phyloP scores from a whole-genome alignment of 176 grass and related monocot genomes.

The Panicum miliaceum region DNA sequence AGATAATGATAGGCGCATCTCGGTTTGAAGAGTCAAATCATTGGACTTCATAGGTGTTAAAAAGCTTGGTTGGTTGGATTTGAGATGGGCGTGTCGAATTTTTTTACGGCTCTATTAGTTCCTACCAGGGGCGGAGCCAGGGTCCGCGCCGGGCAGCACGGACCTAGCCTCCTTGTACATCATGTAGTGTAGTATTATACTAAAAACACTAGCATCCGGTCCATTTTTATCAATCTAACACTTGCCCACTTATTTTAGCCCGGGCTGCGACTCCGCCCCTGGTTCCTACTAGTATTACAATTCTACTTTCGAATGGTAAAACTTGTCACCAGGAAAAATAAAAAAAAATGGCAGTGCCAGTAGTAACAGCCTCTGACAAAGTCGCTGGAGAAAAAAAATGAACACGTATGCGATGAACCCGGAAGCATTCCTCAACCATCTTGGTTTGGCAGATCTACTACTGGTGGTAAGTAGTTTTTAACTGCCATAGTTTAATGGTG shows the following conservation, averaged over 20 bases:
- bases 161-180: no score
- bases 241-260: no score
- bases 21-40: conserved; percentile 24
- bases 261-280: no score
- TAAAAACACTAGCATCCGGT: no score
- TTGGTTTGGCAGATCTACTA: not conserved
- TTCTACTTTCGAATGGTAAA: conserved; percentile 22
- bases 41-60: not conserved
- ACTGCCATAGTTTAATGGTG: not conserved
- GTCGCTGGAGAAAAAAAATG: not conserved
- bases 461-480: not conserved
- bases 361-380: not conserved
- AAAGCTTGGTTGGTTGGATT: not conserved
- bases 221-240: no score
- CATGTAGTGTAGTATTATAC: no score
- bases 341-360: not conserved
- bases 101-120: conserved; percentile 36
- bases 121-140: no score
- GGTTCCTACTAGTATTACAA: not conserved
- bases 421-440: not conserved
- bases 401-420: not conserved
- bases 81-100: not conserved
- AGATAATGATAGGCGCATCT: conserved; percentile 3
- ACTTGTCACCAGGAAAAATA: not conserved
- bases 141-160: no score